Base-by-base conservation (phyloP, 169 alveolate species). In the Plasmodium gallinaceum region DNA sequence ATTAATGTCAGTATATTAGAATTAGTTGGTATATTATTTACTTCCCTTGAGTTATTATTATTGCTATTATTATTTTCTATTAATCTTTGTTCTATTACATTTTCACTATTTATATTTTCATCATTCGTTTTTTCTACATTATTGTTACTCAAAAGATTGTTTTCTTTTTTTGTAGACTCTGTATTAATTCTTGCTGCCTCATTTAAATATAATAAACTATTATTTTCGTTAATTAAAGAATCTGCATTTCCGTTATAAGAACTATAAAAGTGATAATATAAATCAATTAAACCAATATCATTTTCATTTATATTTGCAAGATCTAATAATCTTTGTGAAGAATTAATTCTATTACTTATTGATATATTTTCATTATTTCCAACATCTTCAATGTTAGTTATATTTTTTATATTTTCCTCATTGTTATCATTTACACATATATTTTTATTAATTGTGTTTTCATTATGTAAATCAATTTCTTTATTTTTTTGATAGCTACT, bases 211-310 rank as follows among this genome's bases (percentile, higher is more conserved):
- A 60, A 54, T 37, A 83, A 32, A 72, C 91, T 83, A 61, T 83
- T 83, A 83, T 83, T 66, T 68, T 83, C 91, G 7, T 62, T 61
- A 42, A 83, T 61, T 26, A 83, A 20, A 20, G 91, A 66, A 18
- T 83, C 66, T 32, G 45, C 37, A 39, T 83, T 85, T 43, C 91
- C 51, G 32, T 83, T 68, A 68, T 83, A 66, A 45, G 48, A 66
- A 65, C 69, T 69, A 61, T 83, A 57, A 68, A 83, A 83, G 68
- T 83, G 83, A 62, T 83, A 83, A 68, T 83, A 83, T 32, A 83
- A 83, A 57, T 83, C 91, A 32, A 83, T 83, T 61, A 83, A 54
- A 39, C 69, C 68, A 42, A 83, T 58, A 16, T 68, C 83, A 83
- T 62, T 54, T 54, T 83, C 91, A 51, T 60, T 62, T 42, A 60